Percentiles rank a stretch among this genome's conserved stretches.
These are phyloP conservation scores for Rhodotorula sp. DNA, from an alignment of 1,284 basidiomycete genomes.

Conservation along the genomic window DNA sequence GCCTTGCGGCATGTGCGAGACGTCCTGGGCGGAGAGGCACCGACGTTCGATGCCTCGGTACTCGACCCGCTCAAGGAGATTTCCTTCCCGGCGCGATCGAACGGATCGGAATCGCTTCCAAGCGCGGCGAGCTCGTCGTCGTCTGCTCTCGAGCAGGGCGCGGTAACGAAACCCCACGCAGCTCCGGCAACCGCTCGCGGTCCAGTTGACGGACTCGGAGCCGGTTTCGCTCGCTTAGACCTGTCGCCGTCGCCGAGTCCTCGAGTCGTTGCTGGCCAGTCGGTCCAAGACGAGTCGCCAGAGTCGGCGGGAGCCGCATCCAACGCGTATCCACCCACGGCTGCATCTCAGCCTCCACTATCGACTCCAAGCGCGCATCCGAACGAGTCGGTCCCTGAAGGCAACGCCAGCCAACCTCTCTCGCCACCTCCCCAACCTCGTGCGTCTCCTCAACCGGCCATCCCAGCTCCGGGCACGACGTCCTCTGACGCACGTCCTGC, in stretches of 20 bases:
- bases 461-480: too few relatives aligned
- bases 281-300: too few relatives aligned
- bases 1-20: slow-evolving; percentile 40
- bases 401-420: too few relatives aligned
- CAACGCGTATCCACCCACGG: too few relatives aligned
- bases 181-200: neutral
- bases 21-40: slow-evolving; percentile 30
- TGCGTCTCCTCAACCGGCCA: too few relatives aligned
- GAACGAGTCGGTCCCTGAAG: too few relatives aligned
- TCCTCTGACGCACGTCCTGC: too few relatives aligned
- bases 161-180: neutral
- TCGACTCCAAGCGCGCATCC: too few relatives aligned
- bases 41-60: slow-evolving; percentile 28
- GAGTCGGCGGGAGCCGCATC: too few relatives aligned
- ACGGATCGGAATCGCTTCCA: neutral
- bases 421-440: too few relatives aligned
- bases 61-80: slow-evolving; percentile 16
- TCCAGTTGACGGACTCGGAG: neutral
- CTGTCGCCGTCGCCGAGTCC: neutral
- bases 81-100: neutral
- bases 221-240: neutral
- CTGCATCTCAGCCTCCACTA: too few relatives aligned
- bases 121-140: neutral
- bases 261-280: too few relatives aligned
- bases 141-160: neutral